Percentiles rank a stretch among this genome's conserved stretches.
These are phyloP conservation scores for Rhodotorula sp. DNA, from an alignment of 1,284 basidiomycete genomes.

Conservation along the genomic window DNA sequence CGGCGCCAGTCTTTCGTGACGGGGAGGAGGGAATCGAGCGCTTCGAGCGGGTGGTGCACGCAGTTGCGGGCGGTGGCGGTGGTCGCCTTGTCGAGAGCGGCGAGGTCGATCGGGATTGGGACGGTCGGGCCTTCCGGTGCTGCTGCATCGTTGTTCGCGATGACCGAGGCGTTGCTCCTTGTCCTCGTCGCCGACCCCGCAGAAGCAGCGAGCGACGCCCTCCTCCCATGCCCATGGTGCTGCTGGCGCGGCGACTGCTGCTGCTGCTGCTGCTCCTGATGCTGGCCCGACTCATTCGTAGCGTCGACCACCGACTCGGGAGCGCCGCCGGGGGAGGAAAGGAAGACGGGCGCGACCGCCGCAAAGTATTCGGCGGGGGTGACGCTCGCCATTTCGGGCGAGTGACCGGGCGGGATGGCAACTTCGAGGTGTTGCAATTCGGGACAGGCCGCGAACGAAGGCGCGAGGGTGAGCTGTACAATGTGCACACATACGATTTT, in stretches of 20 bases:
- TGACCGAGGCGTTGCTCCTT: too few relatives aligned
- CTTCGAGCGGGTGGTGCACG: background rate
- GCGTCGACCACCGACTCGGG: too few relatives aligned
- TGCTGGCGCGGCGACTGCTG: too few relatives aligned
- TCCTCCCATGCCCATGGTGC: too few relatives aligned
- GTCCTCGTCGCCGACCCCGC: too few relatives aligned
- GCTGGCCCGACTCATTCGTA: too few relatives aligned
- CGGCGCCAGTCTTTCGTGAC: slow-evolving; percentile 34
- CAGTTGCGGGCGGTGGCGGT: background rate
- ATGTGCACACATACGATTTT: too few relatives aligned
- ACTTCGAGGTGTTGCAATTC: slow-evolving; percentile 18
- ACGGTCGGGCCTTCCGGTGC: background rate
- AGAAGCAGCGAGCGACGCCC: too few relatives aligned
- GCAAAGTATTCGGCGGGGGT: slow-evolving; percentile 9
- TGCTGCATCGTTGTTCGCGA: too few relatives aligned
- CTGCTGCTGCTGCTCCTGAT: too few relatives aligned
- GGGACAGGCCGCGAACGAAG: slow-evolving; percentile 17
- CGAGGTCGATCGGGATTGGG: background rate
- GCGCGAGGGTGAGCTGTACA: slow-evolving; percentile 26
- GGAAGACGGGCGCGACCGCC: background rate
- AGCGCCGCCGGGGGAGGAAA: background rate
- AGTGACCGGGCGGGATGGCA: slow-evolving; percentile 30
- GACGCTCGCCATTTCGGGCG: slow-evolving; percentile 18
- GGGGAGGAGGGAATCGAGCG: slow-evolving; percentile 15
- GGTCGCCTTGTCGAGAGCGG: background rate